A percentile compares a stretch with the other conserved stretches of the same genome.
Evolutionary conservation across 192 early-diverging fungal species (phyloP).

Genomic region (Helicostylum pulchrum): DNA sequence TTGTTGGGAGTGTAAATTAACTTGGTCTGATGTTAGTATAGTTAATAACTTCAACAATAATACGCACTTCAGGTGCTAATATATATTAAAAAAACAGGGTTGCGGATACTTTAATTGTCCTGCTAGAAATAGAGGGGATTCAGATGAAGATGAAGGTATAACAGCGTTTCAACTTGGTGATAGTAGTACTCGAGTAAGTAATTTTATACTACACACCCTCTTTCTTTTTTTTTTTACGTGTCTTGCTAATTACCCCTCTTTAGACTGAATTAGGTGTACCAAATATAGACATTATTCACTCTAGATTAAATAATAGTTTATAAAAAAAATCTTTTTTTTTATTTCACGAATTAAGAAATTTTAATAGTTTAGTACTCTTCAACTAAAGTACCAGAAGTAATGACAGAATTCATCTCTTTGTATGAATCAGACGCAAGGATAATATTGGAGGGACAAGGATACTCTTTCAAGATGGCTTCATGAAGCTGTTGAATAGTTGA

Average conservation of each 20-base stretch:
- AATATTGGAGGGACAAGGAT: slow-evolving; percentile 12
- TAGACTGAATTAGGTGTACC: slow-evolving; percentile 14
- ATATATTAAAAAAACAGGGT: slow-evolving; percentile 5
- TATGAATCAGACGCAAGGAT: not conserved
- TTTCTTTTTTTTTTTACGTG: not conserved
- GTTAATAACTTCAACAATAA: slow-evolving; percentile 10
- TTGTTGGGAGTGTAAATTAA: slow-evolving; percentile 58
- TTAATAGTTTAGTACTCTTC: slow-evolving; percentile 5
- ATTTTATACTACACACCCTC: not conserved
- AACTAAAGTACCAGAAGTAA: slow-evolving; percentile 10
- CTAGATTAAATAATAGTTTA: not conserved
- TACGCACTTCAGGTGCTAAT: not conserved
- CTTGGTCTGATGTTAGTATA: slow-evolving; percentile 55
- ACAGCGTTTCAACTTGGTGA: not conserved
- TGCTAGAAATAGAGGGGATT: not conserved
- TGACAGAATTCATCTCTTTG: slow-evolving; percentile 5
- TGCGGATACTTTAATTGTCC: slow-evolving; percentile 60
- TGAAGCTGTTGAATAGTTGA: slow-evolving; percentile 16
- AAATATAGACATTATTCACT: not conserved
- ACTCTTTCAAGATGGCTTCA: slow-evolving; percentile 7
- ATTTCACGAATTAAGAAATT: not conserved
- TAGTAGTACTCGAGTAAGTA: not conserved
- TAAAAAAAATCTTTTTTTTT: not conserved
- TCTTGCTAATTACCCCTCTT: not conserved
- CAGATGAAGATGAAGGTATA: not conserved